Base-by-base conservation (phyloP, 192 early-diverging fungal species). In the Funneliformis geosporum region DNA sequence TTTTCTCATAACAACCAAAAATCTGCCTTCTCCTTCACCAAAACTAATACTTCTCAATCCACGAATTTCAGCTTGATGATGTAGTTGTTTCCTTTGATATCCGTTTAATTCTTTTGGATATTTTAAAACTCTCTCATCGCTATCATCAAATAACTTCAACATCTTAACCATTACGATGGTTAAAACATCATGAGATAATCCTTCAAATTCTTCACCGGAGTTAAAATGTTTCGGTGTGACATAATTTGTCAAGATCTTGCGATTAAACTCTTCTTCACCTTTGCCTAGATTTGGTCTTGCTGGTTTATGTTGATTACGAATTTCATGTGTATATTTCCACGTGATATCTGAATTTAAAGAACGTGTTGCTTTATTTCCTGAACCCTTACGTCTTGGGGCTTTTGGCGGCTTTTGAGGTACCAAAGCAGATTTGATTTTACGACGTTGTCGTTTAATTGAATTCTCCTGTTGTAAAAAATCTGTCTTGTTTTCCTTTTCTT, bases 1-100 rank as follows among this genome's bases (percentile, higher is more conserved):
- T 23, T 69, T 4, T 70, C 62, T 25, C 64, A 78, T 59, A 60
- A 69, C 67, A 8, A 78, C 77, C 46, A 78, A 78, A 78, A 78
- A 78, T 40, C 77, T 78, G 7, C 67, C 77, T 38, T 38, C 66
- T 11, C 77, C 77, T 78, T 78, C 77, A 28, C 77, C 77, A 59
- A 78, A 78, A 59, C 77, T 78, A 8, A 59, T 66, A 78, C 65
- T 78, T 69, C 60, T 78, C 33, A 78, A 59, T 47, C 47, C 77
- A 18, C 47, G 38, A 25, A 66, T 18, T 23, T 59, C 67, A 69
- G 77, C 77, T 78, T 78, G 77, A 8, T n/a, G 43, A 78, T 78
- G 77, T 59, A 78, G 59, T 33, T 23, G 50, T 16, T 78, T 78
- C 8, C 77, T 43, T 55, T 78, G 77, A 78, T 78, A 78, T 5